Percentiles rank a stretch among this genome's conserved stretches.
These are phyloP conservation scores for Botrytis hyacinthi DNA, from an alignment of 2,329 filamentous ascomycete genomes.

Conservation along the genomic window DNA sequence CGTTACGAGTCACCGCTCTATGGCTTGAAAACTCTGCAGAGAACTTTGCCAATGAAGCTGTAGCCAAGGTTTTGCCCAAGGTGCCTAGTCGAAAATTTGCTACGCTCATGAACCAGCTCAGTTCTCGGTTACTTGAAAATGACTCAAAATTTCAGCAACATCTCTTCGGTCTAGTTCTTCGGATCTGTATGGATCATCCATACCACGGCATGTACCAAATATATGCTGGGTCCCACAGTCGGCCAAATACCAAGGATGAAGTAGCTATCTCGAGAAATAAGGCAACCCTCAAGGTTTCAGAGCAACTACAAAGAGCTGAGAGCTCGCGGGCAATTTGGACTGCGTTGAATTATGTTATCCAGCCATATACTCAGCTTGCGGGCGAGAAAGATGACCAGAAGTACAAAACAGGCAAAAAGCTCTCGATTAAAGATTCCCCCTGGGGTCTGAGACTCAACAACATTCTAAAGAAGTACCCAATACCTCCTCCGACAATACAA, in stretches of 20 bases:
- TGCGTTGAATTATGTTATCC: slow-evolving; percentile 71
- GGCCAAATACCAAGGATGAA: slow-evolving; percentile 68
- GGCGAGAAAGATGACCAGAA: slow-evolving; percentile 61
- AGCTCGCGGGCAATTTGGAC: slow-evolving; percentile 60
- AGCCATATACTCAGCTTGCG: slow-evolving; percentile 62
- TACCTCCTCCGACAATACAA: slow-evolving; percentile 88
- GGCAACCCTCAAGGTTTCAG: slow-evolving; percentile 67
- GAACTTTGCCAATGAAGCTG: slow-evolving; percentile 72
- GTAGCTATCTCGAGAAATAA: slow-evolving; percentile 69
- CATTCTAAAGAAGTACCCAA: slow-evolving; percentile 60
- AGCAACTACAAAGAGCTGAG: slow-evolving; percentile 53
- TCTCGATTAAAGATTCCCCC: slow-evolving; percentile 60
- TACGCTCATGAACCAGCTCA: slow-evolving; percentile 89
- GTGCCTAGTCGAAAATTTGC: slow-evolving; percentile 94
- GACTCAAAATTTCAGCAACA: slow-evolving; percentile 71
- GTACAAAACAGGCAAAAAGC: slow-evolving; percentile 65
- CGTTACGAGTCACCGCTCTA: slow-evolving; percentile 85
- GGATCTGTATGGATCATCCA: slow-evolving; percentile 88
- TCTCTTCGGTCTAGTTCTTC: slow-evolving; percentile 69
- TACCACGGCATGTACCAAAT: slow-evolving; percentile 98
- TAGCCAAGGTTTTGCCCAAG: slow-evolving; percentile 63
- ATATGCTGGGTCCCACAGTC: slow-evolving; percentile 74
- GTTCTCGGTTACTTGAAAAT: slow-evolving; percentile 80
- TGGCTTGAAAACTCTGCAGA: slow-evolving; percentile 89
- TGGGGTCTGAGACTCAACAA: slow-evolving; percentile 63